Base-by-base conservation (phyloP, 164 flowering plant species). In the Piper betle region DNA sequence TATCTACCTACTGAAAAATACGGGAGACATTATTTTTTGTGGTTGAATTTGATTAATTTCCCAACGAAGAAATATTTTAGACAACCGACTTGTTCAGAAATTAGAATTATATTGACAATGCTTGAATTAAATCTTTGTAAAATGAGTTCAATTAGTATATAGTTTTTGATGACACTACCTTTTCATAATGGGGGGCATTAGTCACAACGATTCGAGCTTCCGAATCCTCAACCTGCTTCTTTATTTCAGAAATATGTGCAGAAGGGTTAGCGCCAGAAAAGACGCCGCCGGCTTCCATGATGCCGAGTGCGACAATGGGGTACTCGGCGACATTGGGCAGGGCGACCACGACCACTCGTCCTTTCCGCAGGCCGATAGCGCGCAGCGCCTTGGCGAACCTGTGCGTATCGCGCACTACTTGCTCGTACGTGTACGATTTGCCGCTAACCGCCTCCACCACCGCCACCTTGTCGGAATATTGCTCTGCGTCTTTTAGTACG, bases 241-340 rank as follows among this genome's bases (percentile, higher is more conserved):
- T 77, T 43, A 94, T 81, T 64, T 94, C 97, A 0, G 91, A 85
- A 2, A 69, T 68, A 73, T 86, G 96, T 1, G 81, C 73, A 0
- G 74, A 59, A 0, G 99, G 99, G 66, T 94, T 94, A 1, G 84
- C 88, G 7, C 97, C 96, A 0, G 99, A 91, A 65, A 94, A 91
- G 5, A 94, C 86, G 10, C 95, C 93, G 5, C 99, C 96, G 11
- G 97, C 84, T 4, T 89, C 79, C 97, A 94, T 94, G 33, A 94
- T 87, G 33, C 97, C 99, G 0, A 94, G 79, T 25, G 88, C 90
- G 37, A 94, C 71, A 48, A 82, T 74, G 17, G 79, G 81, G 64
- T 94, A 94, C 70, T 94, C 99, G 0, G 83, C 88, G 56, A 88
- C 74, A 64, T 94, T 94, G 0, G 99, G 97, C 25, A 94, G 91